Conservation (phyloP, 2,329 filamentous ascomycete genomes). For the Apiospora sp. region DNA sequence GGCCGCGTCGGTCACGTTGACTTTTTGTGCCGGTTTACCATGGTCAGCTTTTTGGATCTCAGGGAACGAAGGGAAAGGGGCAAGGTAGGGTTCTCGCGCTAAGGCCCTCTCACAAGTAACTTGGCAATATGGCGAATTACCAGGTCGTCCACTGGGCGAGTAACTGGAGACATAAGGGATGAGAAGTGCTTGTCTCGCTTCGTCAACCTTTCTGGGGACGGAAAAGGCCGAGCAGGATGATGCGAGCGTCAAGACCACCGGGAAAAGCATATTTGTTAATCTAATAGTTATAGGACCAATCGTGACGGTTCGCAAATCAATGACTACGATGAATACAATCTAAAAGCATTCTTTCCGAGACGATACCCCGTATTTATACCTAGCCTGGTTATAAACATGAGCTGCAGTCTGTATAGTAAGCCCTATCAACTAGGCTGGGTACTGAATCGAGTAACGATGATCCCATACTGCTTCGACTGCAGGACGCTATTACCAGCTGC, state of each 20-base stretch:
- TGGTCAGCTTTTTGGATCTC: not conserved
- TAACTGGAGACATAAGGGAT: not conserved
- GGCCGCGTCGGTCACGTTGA: constrained; percentile 8
- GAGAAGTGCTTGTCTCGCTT: constrained; percentile 1
- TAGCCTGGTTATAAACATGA: not conserved
- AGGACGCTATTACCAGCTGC: not conserved
- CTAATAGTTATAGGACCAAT: not conserved
- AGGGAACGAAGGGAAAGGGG: not conserved
- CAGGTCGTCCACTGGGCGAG: not conserved
- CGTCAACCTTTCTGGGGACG: not conserved
- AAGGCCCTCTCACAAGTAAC: constrained; percentile 6
- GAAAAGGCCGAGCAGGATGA: not conserved
- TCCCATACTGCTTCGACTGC: not conserved
- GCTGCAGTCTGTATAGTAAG: constrained; percentile 11
- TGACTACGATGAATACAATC: not conserved
- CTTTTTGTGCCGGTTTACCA: not conserved
- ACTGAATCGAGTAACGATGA: not conserved
- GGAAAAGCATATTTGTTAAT: not conserved
- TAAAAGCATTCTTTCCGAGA: not conserved
- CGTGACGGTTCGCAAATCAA: not conserved
- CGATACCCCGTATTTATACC: not conserved
- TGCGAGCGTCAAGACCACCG: not conserved
- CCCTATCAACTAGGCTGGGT: not conserved
- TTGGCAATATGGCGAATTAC: not conserved
- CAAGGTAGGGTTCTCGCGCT: too few relatives aligned